Evolutionary conservation across 1,284 basidiomycete species (phyloP), one percentile per base, ranked within the genome.

Genomic region (Phlebopus sp.): DNA sequence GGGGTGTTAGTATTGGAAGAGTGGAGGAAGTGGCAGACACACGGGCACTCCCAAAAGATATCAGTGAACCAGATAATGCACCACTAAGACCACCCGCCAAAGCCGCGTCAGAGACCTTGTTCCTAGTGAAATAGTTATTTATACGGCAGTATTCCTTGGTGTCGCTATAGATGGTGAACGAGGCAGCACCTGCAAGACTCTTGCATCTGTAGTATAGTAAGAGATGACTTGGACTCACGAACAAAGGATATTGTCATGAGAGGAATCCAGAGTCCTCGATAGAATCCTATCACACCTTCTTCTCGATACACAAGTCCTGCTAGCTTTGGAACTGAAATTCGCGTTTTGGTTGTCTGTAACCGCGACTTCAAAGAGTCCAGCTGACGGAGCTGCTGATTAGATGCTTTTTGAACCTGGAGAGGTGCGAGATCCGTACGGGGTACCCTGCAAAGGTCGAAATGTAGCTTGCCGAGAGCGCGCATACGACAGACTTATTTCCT

Each of bases 181-280:
- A 95, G 31, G 87, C 85, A 37, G 90, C 87, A 53, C 90, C 86
- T 88, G 58, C 40, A 42, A 39, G 48, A 56, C 27, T 27, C 47
- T 56, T 51, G 37, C 51, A 29, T 32, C 51, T 48, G 14, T 34
- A 49, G 46, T 45, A 48, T 18, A 39, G 39, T 21, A 21, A n/a
- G 37, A 23, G 41, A 37, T 42, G 37, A 5, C 21, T 50, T 52
- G 37, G 64, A 90, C 75, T 77, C 72, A 78, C 95, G 89, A 62
- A 98, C 95, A 63, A 96, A 94, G 5, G 93, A 95, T 59, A 99
- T 98, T 6, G 96, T 97, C 69, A 96, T 81, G 46, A 98, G 79
- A 27, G 96, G 96, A 58, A 98, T 92, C 78, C 91, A 90, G 46
- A 90, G 66, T 49, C 92, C 92, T 48, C 93, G 80, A 69, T 92